Percentiles rank a stretch among this genome's conserved stretches.
Evolutionary conservation across 495 filamentous ascomycete species (phyloP).

Genomic region (Penicillium atrosanguineum): DNA sequence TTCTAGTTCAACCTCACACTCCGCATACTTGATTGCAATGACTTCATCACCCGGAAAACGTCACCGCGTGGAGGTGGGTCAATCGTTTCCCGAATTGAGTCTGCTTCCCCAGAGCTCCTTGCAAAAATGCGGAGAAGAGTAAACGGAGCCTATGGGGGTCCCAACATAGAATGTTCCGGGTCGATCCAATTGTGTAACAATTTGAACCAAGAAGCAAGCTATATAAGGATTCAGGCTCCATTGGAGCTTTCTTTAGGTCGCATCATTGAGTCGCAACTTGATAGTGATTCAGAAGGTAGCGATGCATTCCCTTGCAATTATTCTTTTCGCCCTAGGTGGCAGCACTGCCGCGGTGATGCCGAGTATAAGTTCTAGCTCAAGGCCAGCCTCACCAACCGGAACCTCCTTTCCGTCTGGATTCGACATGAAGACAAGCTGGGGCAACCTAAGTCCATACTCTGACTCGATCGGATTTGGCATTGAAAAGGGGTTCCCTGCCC

Average conservation of each 20-base stretch:
- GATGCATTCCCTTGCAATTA: background rate
- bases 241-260: no score
- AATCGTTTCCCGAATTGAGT: background rate
- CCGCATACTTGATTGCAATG: background rate
- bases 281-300: background rate
- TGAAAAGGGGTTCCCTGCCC: slow-evolving; percentile 46
- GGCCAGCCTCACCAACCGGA: slow-evolving; percentile 26
- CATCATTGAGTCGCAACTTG: no score
- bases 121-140: background rate
- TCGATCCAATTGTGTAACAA: no score
- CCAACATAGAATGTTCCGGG: background rate
- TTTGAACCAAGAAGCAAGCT: no score
- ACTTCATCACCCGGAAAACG: background rate
- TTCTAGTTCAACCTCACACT: background rate
- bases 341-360: background rate
- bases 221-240: no score
- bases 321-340: slow-evolving; percentile 8
- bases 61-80: background rate
- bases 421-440: slow-evolving; percentile 41
- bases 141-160: background rate
- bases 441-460: slow-evolving; percentile 45
- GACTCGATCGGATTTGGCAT: slow-evolving; percentile 42
- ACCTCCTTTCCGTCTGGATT: slow-evolving; percentile 31
- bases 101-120: background rate
- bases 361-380: slow-evolving; percentile 1